Base-by-base conservation (phyloP, 257 asterid genomes). In the Schizonepeta tenuifolia region DNA sequence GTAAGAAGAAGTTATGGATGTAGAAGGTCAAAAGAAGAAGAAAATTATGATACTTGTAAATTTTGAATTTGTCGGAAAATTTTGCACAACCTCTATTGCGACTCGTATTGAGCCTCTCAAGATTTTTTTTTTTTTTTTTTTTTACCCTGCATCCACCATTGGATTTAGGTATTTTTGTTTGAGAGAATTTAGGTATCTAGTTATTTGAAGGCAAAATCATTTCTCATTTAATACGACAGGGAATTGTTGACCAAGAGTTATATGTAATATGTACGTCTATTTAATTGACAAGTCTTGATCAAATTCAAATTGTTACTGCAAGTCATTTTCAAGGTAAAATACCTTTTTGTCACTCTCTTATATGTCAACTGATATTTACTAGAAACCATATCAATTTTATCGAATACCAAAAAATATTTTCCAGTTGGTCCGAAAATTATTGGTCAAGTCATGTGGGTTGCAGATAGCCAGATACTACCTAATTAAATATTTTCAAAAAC, bases 281-380 rank as follows among this genome's bases (percentile, higher is more conserved):
- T 60, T 60, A 21, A 13, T 10, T 28, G 10, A 18, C 4, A 38
- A 59, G 43, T 60, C 59, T 28, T 62, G 72, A 70, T 76, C 78
- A 53, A 41, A 75, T 59, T n/a, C 7, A 18, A 1, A 40, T 21
- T 40, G 67, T 53, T 74, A 17, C n/a, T n/a, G n/a, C 3, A 47
- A 64, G 81, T 70, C 73, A 77, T 71, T 71, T 72, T 77, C 81
- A 41, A 56, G 12, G 63, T 28, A 66, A 67, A 49, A 43, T 22
- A 41, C 50, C 26, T 31, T 24, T 51, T 12, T 5, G 69, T 64
- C 77, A 20, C 71, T 50, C 77, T 71, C 77, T 57, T 33, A 1
- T 17, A 65, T 71, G 74, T 57, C 81, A 77, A 65, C 77, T 65
- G 18, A 57, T 57, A 55, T 55, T 50, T 9, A 71, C 46, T 12